These are phyloP conservation scores for Aspergillus bombycis DNA, from an alignment of 2,329 filamentous ascomycete genomes.

Conservation along the genomic window DNA sequence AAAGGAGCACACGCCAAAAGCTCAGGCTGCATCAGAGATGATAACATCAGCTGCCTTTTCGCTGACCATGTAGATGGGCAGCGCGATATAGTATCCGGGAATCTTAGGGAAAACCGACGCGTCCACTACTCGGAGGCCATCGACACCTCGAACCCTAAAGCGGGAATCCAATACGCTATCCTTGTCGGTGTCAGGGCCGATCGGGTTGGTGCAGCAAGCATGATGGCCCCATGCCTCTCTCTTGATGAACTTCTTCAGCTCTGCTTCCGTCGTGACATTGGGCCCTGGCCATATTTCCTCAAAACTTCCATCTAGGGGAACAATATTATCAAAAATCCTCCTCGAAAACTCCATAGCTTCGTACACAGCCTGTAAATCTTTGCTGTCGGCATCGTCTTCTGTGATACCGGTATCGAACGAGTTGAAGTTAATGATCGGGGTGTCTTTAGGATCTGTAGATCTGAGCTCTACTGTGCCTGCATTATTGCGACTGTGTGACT, in stretches of 20 bases:
- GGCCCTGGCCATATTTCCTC: conserved; percentile 48
- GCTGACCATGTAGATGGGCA: conserved; percentile 59
- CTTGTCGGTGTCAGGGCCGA: conserved; percentile 56
- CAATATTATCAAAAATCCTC: conserved; percentile 45
- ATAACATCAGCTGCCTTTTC: conserved; percentile 67
- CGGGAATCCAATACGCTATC: conserved; percentile 59
- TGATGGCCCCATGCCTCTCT: conserved; percentile 61
- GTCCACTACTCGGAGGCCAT: conserved; percentile 63
- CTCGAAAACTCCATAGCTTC: conserved; percentile 61
- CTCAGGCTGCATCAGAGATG: conserved; percentile 19
- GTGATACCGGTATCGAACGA: conserved; percentile 50
- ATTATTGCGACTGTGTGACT: conserved; percentile 64
- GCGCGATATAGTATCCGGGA: conserved; percentile 57
- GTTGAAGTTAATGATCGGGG: conserved; percentile 65
- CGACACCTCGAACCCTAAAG: conserved; percentile 60
- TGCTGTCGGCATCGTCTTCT: conserved; percentile 47
- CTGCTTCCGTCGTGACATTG: conserved; percentile 46
- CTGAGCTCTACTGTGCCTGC: conserved; percentile 64
- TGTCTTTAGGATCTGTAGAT: conserved; percentile 64
- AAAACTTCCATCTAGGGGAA: conserved; percentile 50
- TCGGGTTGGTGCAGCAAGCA: conserved; percentile 57
- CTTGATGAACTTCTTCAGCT: conserved; percentile 53
- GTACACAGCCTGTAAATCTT: conserved; percentile 57
- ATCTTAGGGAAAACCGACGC: conserved; percentile 60
- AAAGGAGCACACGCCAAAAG: neutral